Evolutionary conservation across 352 stramenopile genomes (phyloP).

Genomic region (Pythium coloratum): DNA sequence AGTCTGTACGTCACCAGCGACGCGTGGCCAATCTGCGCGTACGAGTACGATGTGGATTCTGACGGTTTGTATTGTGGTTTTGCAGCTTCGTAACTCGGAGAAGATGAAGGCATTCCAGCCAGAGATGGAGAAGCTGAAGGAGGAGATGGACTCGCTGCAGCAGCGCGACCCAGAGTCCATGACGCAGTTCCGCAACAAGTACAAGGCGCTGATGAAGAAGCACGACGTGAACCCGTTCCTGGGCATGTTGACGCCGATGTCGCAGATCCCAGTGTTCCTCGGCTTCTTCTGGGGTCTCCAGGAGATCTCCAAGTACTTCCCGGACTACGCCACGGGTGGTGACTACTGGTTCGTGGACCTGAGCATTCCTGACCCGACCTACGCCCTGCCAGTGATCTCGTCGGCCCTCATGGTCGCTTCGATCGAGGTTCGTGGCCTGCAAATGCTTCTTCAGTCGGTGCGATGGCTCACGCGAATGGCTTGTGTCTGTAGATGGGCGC

Average conservation of each 20-base stretch:
- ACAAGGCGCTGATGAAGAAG: constrained; percentile 82
- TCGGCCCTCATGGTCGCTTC: constrained; percentile 76
- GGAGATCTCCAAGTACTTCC: constrained; percentile 78
- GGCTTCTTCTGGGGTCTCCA: constrained; percentile 85
- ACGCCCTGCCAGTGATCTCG: constrained; percentile 78
- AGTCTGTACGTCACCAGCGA: constrained; percentile 50
- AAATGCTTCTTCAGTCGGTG: no score
- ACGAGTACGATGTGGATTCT: neutral
- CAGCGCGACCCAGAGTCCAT: constrained; percentile 50
- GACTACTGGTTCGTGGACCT: constrained; percentile 83
- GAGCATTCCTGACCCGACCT: constrained; percentile 67
- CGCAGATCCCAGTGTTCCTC: constrained; percentile 83
- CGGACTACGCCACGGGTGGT: constrained; percentile 72
- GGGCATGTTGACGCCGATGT: constrained; percentile 67
- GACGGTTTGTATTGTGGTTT: neutral
- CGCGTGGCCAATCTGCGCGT: no score
- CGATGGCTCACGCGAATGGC: neutral
- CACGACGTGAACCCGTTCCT: constrained; percentile 78
- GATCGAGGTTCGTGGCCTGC: constrained; percentile 41
- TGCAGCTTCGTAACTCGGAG: constrained; percentile 78
- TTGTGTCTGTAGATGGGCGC: constrained; percentile 41
- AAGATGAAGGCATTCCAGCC: constrained; percentile 84
- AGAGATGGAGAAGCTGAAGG: constrained; percentile 81
- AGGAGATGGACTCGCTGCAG: constrained; percentile 59
- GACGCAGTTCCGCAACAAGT: constrained; percentile 64